Evolutionary conservation across 805 yeast genomes (phyloP).

Genomic region (Candida silvicultrix): DNA sequence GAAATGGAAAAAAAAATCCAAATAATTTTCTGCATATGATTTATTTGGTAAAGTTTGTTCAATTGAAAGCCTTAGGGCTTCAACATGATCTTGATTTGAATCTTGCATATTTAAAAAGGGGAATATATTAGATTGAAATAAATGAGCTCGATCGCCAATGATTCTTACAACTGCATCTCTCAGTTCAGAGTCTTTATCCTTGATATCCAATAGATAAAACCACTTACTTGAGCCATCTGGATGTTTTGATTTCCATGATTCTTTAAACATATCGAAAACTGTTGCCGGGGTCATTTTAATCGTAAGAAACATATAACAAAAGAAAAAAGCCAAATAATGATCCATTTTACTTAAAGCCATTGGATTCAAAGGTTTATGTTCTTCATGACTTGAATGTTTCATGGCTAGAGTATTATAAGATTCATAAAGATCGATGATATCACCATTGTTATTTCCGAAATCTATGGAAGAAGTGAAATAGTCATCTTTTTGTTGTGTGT

Average conservation of each 20-base stretch:
- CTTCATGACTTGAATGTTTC: constrained; percentile 16
- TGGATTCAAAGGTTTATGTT: constrained; percentile 14
- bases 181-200: constrained; percentile 7
- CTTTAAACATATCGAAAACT: constrained; percentile 3
- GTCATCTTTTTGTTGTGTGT: not conserved
- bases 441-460: not conserved
- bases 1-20: constrained; percentile 34
- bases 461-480: not conserved
- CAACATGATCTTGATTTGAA: constrained; percentile 17
- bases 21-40: constrained; percentile 30
- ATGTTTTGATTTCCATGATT: constrained; percentile 9
- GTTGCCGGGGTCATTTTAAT: constrained; percentile 5
- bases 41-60: constrained; percentile 29
- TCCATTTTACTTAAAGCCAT: constrained; percentile 12
- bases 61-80: constrained; percentile 25
- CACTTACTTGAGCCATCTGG: constrained; percentile 16
- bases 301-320: constrained; percentile 7
- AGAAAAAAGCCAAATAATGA: constrained; percentile 13
- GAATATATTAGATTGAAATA: constrained; percentile 2
- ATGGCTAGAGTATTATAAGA: constrained; percentile 9
- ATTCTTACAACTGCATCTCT: constrained; percentile 4
- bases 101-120: constrained; percentile 8
- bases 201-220: constrained; percentile 10
- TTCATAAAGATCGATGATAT: constrained; percentile 11
- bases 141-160: constrained; percentile 4